Conservation (phyloP, 352 stramenopile genomes). For the Aphanomyces stellatus region DNA sequence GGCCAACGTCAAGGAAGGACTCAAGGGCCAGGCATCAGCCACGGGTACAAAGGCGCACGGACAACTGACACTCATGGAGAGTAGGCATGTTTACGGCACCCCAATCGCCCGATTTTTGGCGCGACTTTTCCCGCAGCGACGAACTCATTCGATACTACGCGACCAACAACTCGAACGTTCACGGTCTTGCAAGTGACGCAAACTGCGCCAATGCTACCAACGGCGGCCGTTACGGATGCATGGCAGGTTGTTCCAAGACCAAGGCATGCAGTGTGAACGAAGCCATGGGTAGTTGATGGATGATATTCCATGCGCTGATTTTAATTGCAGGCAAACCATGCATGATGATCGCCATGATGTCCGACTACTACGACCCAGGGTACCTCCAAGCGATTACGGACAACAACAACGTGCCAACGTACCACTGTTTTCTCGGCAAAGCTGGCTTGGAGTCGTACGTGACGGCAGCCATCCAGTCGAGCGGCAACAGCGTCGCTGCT, state of each 20-base stretch:
- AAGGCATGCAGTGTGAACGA: no score
- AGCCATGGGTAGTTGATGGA: no score
- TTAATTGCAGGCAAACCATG: constrained; percentile 1
- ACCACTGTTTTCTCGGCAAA: constrained; percentile 17
- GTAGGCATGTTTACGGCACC: not conserved
- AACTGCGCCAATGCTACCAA: not conserved
- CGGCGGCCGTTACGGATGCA: not conserved
- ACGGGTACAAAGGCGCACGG: no score
- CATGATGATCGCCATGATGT: constrained; percentile 4
- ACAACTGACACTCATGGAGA: no score
- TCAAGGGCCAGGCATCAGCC: not conserved
- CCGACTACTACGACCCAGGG: not conserved
- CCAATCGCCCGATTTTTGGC: constrained; percentile 5
- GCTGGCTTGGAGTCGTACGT: not conserved
- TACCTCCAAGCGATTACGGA: constrained; percentile 9
- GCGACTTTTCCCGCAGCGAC: not conserved
- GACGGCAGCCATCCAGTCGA: not conserved
- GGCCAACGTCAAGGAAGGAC: not conserved
- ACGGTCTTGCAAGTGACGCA: not conserved
- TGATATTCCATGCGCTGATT: not conserved
- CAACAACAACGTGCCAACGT: constrained; percentile 21
- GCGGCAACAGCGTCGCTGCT: not conserved
- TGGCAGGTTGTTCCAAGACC: no score
- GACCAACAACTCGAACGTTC: not conserved
- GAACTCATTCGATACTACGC: not conserved